Base-by-base conservation (phyloP, 1,139 yeast genomes). In the Eremothecium cymbalariae region DNA sequence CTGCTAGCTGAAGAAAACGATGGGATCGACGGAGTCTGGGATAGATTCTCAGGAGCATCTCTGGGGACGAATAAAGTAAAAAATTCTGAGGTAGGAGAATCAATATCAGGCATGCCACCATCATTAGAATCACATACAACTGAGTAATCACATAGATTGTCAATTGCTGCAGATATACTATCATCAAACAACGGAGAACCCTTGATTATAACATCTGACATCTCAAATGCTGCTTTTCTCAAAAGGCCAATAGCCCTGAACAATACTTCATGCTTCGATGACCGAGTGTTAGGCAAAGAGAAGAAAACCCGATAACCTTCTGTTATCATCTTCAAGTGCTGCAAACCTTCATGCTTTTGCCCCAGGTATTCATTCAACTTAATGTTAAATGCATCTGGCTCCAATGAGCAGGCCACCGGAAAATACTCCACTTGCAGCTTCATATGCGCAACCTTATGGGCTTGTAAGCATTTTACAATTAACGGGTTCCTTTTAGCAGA, bases 281-380 rank as follows among this genome's bases (percentile, higher is more conserved):
- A 39, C 6, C 44, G 39, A 13, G 45, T 44, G 18, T 46, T 47
- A n/a, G 50, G 43, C 12, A 52, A 32, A 34, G 53, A 50, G 29
- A 54, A 51, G 22, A 49, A 53, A 1, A 52, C 42, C 32, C 53
- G 48, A 22, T 53, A 52, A 2, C 59, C 59, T 37, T 55, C 59
- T 1, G 59, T 48, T 28, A 53, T 47, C 6, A 54, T 38, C 19
- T 47, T 39, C 14, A 55, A 31, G 19, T 40, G 45, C 20, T 41
- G 36, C n/a, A 49, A 38, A 28, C 52, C 48, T 9, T 45, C 25
- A 24, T 33, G 41, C 24, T 34, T 40, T 30, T 26, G 26, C 19
- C 25, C 34, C 13, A 39, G 11, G 25, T 21, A 40, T 3, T 37
- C 34, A n/a, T 22, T 18, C 2, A 51, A 28, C 17, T 44, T 45